phyloP scores from a whole-genome alignment of 1,139 yeast genomes.

The Pneumocystis jirovecii region DNA sequence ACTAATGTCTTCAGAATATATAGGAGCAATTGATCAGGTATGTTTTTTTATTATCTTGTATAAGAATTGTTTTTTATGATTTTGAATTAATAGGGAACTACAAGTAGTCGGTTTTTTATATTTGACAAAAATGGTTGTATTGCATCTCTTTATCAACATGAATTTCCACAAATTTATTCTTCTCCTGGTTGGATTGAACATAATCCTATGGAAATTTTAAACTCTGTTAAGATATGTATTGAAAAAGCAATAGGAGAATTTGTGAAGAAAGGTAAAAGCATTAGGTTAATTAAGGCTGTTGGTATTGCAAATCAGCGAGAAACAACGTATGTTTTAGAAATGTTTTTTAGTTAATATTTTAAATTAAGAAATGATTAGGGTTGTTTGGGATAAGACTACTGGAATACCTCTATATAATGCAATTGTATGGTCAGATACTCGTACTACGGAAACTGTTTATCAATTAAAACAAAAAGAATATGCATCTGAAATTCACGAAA shows the following conservation, averaged over 20 bases:
- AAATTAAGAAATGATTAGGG: conserved; percentile 89
- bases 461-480: conserved; percentile 45
- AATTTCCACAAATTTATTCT: conserved; percentile 34
- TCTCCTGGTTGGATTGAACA: conserved; percentile 72
- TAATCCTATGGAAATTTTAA: conserved; percentile 72
- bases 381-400: conserved; percentile 74
- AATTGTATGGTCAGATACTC: conserved; percentile 91
- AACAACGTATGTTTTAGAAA: background rate
- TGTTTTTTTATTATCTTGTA: background rate
- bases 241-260: conserved; percentile 24
- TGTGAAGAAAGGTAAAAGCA: conserved; percentile 20
- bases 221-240: conserved; percentile 41
- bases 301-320: conserved; percentile 8
- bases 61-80: background rate
- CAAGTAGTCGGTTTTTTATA: conserved; percentile 81
- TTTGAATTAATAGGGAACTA: conserved; percentile 56
- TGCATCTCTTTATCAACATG: conserved; percentile 77
- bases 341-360: conserved; percentile 44
- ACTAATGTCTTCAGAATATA: conserved; percentile 2
- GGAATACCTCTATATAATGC: conserved; percentile 78
- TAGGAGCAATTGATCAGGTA: conserved; percentile 12
- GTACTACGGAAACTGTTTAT: conserved; percentile 63
- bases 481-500: conserved; percentile 46
- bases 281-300: conserved; percentile 29
- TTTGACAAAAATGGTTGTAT: conserved; percentile 63